phyloP scores from a whole-genome alignment of 2,329 filamentous ascomycete species.

The Rachicladosporium sp. region DNA sequence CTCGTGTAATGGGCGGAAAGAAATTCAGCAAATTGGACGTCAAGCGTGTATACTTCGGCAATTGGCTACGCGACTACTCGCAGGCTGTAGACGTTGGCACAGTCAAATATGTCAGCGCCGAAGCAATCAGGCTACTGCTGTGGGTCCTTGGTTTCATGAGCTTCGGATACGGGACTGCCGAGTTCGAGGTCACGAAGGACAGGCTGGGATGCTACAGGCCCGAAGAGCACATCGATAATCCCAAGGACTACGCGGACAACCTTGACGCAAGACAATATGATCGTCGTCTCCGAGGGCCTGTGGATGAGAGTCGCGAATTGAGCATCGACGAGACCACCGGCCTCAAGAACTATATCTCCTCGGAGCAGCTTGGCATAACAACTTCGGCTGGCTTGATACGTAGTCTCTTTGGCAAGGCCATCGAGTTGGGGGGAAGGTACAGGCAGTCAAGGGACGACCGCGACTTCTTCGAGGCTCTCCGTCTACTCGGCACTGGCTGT shows the following conservation, averaged over 20 bases:
- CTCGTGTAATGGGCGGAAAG: constrained; percentile 40
- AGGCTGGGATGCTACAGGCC: constrained; percentile 39
- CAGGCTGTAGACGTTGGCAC: constrained; percentile 45
- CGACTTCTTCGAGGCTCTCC: constrained; percentile 79
- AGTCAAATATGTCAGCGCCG: constrained; percentile 40
- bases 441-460: constrained; percentile 50
- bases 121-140: constrained; percentile 43
- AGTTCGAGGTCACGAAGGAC: constrained; percentile 44
- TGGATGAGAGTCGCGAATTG: constrained; percentile 69
- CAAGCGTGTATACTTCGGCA: constrained; percentile 29
- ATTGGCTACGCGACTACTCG: constrained; percentile 39
- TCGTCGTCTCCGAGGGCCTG: constrained; percentile 64
- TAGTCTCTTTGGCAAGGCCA: constrained; percentile 58
- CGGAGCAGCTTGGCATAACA: constrained; percentile 64
- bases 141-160: constrained; percentile 45
- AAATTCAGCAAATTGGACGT: constrained; percentile 70
- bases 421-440: constrained; percentile 70
- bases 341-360: constrained; percentile 84
- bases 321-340: constrained; percentile 54
- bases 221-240: constrained; percentile 44
- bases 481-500: constrained; percentile 73
- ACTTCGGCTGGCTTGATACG: constrained; percentile 70
- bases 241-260: constrained; percentile 62
- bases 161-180: constrained; percentile 44
- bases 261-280: constrained; percentile 75